Evolutionary conservation across 2,329 filamentous ascomycete species (phyloP).

Genomic region (Fusarium temperatum): DNA sequence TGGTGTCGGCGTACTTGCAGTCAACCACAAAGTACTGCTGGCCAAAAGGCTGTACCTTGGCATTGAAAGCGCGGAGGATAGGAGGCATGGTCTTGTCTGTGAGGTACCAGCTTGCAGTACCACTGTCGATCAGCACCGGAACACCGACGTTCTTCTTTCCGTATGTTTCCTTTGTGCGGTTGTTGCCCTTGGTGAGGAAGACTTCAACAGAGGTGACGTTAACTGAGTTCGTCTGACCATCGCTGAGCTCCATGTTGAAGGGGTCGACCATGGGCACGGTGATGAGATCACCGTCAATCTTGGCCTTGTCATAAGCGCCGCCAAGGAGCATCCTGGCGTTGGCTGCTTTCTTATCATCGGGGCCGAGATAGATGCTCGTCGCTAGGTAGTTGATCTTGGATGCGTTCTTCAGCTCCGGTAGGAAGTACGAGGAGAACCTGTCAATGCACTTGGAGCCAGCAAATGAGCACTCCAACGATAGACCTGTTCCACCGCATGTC

Average conservation of each 20-base stretch:
- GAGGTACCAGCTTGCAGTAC: neutral
- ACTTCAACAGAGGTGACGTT: constrained; percentile 1
- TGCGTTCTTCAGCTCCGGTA: neutral
- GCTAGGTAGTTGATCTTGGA: constrained; percentile 1
- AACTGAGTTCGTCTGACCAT: neutral
- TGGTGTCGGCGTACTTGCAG: neutral
- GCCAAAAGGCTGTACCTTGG: neutral
- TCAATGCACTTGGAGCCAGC: neutral
- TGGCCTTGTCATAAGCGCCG: neutral
- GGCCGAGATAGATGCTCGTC: neutral
- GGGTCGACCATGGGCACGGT: neutral
- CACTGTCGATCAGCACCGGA: neutral
- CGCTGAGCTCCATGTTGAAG: fast-evolving
- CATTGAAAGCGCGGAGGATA: neutral
- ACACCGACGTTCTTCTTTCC: neutral
- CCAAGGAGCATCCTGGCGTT: constrained; percentile 2
- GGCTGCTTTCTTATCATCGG: neutral
- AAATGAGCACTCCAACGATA: neutral
- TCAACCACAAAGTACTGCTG: neutral
- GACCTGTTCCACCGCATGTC: neutral
- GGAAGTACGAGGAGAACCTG: neutral
- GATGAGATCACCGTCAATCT: neutral
- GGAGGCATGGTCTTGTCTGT: neutral
- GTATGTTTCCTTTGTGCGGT: neutral
- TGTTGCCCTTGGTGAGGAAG: neutral